A percentile compares a stretch with the other conserved stretches of the same genome.
Evolutionary conservation across 768 basidiomycete genomes (phyloP).

Genomic region (Auriculariales sp.): DNA sequence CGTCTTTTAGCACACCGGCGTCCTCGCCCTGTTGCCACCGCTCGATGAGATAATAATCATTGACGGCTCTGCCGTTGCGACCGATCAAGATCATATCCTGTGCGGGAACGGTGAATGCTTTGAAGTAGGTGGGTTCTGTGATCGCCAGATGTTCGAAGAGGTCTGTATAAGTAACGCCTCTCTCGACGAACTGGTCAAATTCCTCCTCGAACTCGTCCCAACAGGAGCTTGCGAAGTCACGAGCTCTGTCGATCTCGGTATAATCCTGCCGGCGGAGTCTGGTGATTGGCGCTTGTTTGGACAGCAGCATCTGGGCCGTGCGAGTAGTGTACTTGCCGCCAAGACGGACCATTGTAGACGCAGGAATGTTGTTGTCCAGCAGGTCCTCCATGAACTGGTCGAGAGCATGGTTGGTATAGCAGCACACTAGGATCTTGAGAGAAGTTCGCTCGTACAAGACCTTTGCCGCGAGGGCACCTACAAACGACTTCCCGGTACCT

Average conservation of each 20-base stretch:
- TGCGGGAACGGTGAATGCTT: conserved; percentile 19
- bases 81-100: conserved; percentile 36
- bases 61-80: conserved; percentile 20
- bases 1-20: conserved; percentile 26
- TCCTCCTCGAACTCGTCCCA: no score
- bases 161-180: no score
- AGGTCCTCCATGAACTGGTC: conserved; percentile 57
- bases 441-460: conserved; percentile 32
- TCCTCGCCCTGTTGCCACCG: conserved; percentile 32
- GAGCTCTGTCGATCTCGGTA: no score
- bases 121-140: conserved; percentile 27
- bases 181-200: no score
- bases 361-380: conserved; percentile 41
- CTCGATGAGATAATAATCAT: conserved; percentile 26
- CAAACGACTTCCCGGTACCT: conserved; percentile 68
- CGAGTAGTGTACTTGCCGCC: conserved; percentile 36
- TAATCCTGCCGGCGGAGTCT: no score
- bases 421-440: conserved; percentile 48
- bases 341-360: conserved; percentile 35
- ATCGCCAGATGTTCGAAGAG: conserved; percentile 37
- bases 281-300: no score
- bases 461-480: conserved; percentile 54
- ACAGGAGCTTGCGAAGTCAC: no score
- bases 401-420: conserved; percentile 63
- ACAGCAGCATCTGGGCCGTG: no score